phyloP scores from a whole-genome alignment of 2,329 filamentous ascomycete species.

The Aspergillus sp. region DNA sequence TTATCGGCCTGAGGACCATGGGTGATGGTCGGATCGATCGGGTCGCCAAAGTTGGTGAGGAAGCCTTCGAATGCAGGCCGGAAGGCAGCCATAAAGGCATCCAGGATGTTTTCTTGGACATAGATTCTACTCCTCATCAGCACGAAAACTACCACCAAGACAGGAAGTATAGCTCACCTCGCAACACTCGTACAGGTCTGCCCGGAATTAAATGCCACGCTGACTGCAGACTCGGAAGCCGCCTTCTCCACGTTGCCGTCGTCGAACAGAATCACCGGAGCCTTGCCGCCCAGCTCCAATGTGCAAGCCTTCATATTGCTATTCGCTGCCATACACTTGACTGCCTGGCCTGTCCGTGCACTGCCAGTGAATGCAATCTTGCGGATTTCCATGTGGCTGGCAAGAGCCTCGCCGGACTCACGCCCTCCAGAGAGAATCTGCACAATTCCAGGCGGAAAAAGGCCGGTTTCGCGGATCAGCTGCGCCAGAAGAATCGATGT shows the following conservation, averaged over 20 bases:
- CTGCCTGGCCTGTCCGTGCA: no score
- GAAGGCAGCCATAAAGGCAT: conserved; percentile 7
- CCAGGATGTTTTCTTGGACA: conserved; percentile 8
- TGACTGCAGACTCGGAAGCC: conserved; percentile 1
- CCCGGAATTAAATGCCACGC: conserved; percentile 6
- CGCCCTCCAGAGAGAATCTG: conserved; percentile 55
- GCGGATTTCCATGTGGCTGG: conserved; percentile 7
- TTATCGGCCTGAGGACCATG: neutral
- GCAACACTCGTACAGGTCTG: conserved; percentile 12
- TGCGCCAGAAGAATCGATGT: neutral
- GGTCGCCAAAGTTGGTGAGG: neutral
- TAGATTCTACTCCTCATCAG: no score
- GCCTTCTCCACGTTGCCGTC: conserved; percentile 16
- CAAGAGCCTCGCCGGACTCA: conserved; percentile 34
- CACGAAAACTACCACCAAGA: no score
- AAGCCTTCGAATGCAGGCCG: neutral
- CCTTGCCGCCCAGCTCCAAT: conserved; percentile 22
- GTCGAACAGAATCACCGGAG: conserved; percentile 17
- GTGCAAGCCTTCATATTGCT: no score
- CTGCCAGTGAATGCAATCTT: conserved; percentile 24
- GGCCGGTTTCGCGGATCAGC: conserved; percentile 1
- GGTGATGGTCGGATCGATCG: neutral
- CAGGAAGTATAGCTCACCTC: no score
- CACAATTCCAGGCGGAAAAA: conserved; percentile 34
- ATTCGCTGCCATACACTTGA: no score